phyloP scores from a whole-genome alignment of 805 yeast species.

The Candida broadrunensis region DNA sequence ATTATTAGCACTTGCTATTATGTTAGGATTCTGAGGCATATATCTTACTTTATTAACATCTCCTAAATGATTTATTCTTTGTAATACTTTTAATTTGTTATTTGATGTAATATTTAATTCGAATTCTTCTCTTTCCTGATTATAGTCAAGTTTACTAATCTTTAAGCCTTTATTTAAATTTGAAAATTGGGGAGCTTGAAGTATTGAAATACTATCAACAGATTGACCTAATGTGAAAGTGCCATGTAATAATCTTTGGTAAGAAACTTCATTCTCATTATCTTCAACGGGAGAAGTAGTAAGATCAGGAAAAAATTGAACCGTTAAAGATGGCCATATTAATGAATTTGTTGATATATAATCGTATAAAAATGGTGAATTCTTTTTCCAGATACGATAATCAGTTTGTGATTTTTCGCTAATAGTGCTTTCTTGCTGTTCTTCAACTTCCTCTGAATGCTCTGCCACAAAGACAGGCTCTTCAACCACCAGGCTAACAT shows the following conservation, averaged over 20 bases:
- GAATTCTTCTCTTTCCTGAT: slow-evolving; percentile 38
- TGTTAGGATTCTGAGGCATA: slow-evolving; percentile 85
- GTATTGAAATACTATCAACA: slow-evolving; percentile 43
- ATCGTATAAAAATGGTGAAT: slow-evolving; percentile 41
- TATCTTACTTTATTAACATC: slow-evolving; percentile 71
- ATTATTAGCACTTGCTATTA: slow-evolving; percentile 69
- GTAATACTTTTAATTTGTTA: slow-evolving; percentile 36
- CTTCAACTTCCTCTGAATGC: neutral
- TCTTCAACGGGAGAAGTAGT: slow-evolving; percentile 2
- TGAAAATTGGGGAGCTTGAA: slow-evolving; percentile 30
- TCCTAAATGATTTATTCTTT: slow-evolving; percentile 63
- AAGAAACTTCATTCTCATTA: slow-evolving; percentile 9
- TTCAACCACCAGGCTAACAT: neutral
- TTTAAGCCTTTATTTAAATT: slow-evolving; percentile 33
- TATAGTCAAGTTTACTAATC: slow-evolving; percentile 33
- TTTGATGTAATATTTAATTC: slow-evolving; percentile 23
- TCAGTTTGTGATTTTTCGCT: slow-evolving; percentile 29
- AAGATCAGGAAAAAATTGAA: slow-evolving; percentile 42
- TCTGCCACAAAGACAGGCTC: neutral
- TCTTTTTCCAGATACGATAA: slow-evolving; percentile 43
- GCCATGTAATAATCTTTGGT: slow-evolving; percentile 52
- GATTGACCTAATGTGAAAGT: slow-evolving; percentile 61
- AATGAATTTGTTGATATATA: slow-evolving; percentile 37
- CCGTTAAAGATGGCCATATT: slow-evolving; percentile 42
- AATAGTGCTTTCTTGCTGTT: slow-evolving; percentile 13